Conservation (phyloP, 1,284 basidiomycete species). For the Butyriboletus appendiculatus region DNA sequence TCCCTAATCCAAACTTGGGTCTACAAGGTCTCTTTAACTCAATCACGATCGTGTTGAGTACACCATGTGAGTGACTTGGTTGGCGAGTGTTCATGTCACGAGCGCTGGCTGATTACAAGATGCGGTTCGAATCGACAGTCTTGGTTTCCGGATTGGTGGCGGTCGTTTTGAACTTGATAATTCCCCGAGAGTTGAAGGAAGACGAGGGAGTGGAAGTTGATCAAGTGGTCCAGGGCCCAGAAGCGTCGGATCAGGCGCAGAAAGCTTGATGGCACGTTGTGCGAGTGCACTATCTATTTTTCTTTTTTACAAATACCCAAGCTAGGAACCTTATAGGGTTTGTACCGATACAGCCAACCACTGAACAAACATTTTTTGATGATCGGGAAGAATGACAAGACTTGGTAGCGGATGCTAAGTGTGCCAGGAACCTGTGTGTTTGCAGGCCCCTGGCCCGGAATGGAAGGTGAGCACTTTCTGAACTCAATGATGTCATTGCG, state of each 20-base stretch:
- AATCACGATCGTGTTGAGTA: constrained; percentile 77
- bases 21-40: constrained; percentile 74
- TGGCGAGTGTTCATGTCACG: not conserved
- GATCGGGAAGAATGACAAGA: not conserved
- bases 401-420: not conserved
- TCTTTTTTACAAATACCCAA: not conserved
- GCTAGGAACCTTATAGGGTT: not conserved
- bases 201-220: constrained; percentile 35
- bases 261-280: constrained; percentile 4
- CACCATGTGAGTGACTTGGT: constrained; percentile 61
- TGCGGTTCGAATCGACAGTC: constrained; percentile 38
- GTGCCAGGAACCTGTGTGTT: no score
- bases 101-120: constrained; percentile 19
- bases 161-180: constrained; percentile 61
- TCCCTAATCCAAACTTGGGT: constrained; percentile 55
- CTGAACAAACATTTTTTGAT: not conserved
- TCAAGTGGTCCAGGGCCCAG: constrained; percentile 23
- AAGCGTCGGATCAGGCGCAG: not conserved
- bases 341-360: not conserved
- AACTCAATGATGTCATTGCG: constrained; percentile 1
- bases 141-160: constrained; percentile 68
- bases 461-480: not conserved
- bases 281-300: not conserved
- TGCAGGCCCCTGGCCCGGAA: no score
- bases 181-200: constrained; percentile 49